A percentile compares a stretch with the other conserved stretches of the same genome.
phyloP scores from a whole-genome alignment of 192 early-diverging fungal genomes.

The Haplosporangium gracile region DNA sequence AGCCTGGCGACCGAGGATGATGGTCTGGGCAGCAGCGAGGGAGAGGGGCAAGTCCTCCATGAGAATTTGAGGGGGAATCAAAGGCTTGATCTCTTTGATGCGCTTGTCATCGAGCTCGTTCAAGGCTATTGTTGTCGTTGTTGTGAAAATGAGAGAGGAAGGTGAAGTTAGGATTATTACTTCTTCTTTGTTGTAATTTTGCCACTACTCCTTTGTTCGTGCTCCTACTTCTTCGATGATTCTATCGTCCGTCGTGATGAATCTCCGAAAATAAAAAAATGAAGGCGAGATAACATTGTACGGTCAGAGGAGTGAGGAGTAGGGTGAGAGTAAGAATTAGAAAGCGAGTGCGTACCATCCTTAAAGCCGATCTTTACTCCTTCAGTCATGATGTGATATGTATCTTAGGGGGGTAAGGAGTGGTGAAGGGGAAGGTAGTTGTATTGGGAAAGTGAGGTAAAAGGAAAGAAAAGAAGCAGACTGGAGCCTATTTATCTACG shows the following conservation, averaged over 20 bases:
- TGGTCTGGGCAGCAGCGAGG: constrained; percentile 79
- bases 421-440: background rate
- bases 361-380: constrained; percentile 51
- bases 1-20: constrained; percentile 73
- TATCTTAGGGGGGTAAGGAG: background rate
- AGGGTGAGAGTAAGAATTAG: background rate
- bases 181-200: background rate
- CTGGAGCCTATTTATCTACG: background rate
- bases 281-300: background rate
- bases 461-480: background rate
- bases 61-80: constrained; percentile 93
- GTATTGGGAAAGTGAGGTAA: constrained; percentile 6
- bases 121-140: constrained; percentile 65
- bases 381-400: constrained; percentile 30
- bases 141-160: background rate
- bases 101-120: constrained; percentile 96
- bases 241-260: background rate
- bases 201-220: background rate
- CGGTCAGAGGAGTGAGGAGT: background rate
- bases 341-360: constrained; percentile 25
- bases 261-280: constrained; percentile 1
- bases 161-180: background rate
- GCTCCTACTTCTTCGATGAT: background rate
- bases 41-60: constrained; percentile 91
- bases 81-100: constrained; percentile 82